Evolutionary conservation across 192 early-diverging fungal species (phyloP).

Genomic region (Coemansia sp.): DNA sequence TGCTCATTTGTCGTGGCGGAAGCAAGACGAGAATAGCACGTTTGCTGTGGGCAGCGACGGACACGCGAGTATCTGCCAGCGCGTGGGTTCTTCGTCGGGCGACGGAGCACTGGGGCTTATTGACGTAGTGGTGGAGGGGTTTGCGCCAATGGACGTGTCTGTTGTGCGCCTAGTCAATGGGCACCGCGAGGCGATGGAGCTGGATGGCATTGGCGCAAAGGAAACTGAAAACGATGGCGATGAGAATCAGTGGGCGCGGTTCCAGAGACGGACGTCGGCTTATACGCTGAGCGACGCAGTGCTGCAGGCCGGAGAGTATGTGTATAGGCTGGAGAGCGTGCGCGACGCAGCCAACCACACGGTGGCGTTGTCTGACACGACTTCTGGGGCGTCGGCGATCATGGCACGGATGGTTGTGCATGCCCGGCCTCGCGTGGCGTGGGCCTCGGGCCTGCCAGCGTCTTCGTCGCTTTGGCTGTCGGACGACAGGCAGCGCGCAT

Average conservation of each 20-base stretch:
- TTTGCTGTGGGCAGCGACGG: constrained; percentile 44
- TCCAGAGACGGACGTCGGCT: constrained; percentile 20
- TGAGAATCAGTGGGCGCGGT: constrained; percentile 28
- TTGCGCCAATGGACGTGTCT: constrained; percentile 46
- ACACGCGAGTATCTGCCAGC: constrained; percentile 51
- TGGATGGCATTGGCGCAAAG: constrained; percentile 18
- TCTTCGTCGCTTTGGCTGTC: constrained; percentile 42
- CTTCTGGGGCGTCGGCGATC: not conserved
- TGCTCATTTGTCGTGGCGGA: constrained; percentile 44
- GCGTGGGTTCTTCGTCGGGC: constrained; percentile 5
- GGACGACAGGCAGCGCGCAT: constrained; percentile 41
- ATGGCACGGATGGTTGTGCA: constrained; percentile 48
- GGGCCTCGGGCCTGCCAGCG: constrained; percentile 15
- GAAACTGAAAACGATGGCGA: not conserved
- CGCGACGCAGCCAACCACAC: constrained; percentile 50
- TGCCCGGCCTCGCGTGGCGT: constrained; percentile 27
- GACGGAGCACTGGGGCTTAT: constrained; percentile 19
- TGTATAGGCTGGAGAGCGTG: constrained; percentile 46
- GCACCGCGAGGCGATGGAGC: constrained; percentile 44
- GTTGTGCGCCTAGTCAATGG: constrained; percentile 49
- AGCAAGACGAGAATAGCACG: constrained; percentile 15
- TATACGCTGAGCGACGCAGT: constrained; percentile 48
- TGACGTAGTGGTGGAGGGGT: constrained; percentile 43
- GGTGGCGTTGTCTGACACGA: constrained; percentile 22
- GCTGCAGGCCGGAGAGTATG: constrained; percentile 46